These are phyloP conservation scores for Daldinia eschscholtzii DNA, from an alignment of 2,329 filamentous ascomycete species.

Conservation along the genomic window DNA sequence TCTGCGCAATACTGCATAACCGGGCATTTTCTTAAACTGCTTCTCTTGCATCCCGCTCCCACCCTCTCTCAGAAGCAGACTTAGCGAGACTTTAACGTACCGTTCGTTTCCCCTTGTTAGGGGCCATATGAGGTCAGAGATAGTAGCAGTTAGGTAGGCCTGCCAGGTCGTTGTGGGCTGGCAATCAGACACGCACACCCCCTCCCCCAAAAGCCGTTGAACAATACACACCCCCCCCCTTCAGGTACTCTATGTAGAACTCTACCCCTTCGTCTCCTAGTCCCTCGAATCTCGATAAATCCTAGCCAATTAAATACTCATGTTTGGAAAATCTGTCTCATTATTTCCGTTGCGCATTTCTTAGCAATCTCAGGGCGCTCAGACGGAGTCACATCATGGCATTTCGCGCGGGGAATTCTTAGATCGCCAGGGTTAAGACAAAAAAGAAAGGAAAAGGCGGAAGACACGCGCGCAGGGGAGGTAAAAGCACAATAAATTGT, in stretches of 20 bases:
- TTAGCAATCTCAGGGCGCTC: slow-evolving; percentile 44
- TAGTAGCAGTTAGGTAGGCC: slow-evolving; percentile 32
- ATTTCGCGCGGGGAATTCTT: slow-evolving; percentile 48
- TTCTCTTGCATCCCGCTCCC: slow-evolving; percentile 43
- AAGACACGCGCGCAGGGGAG: slow-evolving; percentile 16
- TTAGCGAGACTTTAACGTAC: slow-evolving; percentile 25
- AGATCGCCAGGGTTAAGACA: slow-evolving; percentile 44
- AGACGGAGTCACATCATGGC: slow-evolving; percentile 44
- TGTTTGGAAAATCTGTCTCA: slow-evolving; percentile 47
- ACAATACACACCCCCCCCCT: slow-evolving; percentile 39
- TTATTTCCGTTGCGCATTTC: slow-evolving; percentile 48
- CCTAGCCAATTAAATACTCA: slow-evolving; percentile 46
- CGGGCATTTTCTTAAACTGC: slow-evolving; percentile 46
- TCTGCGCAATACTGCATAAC: slow-evolving; percentile 43
- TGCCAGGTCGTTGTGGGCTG: slow-evolving; percentile 39
- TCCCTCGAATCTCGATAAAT: slow-evolving; percentile 46
- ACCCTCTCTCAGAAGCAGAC: slow-evolving; percentile 33
- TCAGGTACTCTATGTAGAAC: slow-evolving; percentile 22
- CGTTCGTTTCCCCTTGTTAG: slow-evolving; percentile 47
- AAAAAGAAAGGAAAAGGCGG: slow-evolving; percentile 21
- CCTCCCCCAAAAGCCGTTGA: slow-evolving; percentile 48
- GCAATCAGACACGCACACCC: slow-evolving; percentile 50
- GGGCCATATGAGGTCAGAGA: slow-evolving; percentile 47
- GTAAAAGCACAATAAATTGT: slow-evolving; percentile 22
- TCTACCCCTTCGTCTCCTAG: slow-evolving; percentile 39